These are phyloP conservation scores for Ichthyophthirius multifiliis DNA, from an alignment of 169 alveolate species.

Conservation along the genomic window DNA sequence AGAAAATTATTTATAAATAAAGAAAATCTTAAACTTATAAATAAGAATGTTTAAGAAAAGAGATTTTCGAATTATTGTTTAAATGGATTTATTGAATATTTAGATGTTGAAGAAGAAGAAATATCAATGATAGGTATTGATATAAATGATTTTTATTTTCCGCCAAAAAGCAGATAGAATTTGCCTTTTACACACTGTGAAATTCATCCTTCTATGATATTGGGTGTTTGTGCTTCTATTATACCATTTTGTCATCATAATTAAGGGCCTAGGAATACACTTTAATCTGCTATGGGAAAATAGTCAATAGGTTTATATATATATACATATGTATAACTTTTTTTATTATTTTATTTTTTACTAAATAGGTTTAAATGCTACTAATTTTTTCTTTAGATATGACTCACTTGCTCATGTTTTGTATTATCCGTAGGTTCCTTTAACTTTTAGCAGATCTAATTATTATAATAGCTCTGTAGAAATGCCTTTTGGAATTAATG, in stretches of 20 bases:
- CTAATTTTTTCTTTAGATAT: slow-evolving; percentile 96
- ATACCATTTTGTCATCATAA: slow-evolving; percentile 99
- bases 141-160: too few relatives aligned
- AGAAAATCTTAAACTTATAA: too few relatives aligned
- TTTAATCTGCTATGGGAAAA: slow-evolving; percentile 99
- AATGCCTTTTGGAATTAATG: slow-evolving; percentile 99
- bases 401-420: slow-evolving; percentile 98
- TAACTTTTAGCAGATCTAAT: slow-evolving; percentile 97
- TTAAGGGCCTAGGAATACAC: slow-evolving; percentile 98
- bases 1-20: background rate
- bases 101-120: slow-evolving; percentile 99
- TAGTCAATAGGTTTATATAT: slow-evolving; percentile 99
- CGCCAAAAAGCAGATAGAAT: too few relatives aligned
- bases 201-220: slow-evolving; percentile 99
- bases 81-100: slow-evolving; percentile 96
- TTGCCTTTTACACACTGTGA: slow-evolving; percentile 98
- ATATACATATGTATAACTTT: background rate
- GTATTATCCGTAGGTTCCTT: slow-evolving; percentile 98
- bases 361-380: slow-evolving; percentile 87
- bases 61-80: slow-evolving; percentile 88
- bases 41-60: slow-evolving; percentile 5
- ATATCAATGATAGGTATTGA: too few relatives aligned
- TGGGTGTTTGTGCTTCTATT: slow-evolving; percentile 99
- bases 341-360: background rate
- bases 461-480: slow-evolving; percentile 97